Evolutionary conservation across 2,329 filamentous ascomycete genomes (phyloP).

Genomic region (Claviceps arundinis): DNA sequence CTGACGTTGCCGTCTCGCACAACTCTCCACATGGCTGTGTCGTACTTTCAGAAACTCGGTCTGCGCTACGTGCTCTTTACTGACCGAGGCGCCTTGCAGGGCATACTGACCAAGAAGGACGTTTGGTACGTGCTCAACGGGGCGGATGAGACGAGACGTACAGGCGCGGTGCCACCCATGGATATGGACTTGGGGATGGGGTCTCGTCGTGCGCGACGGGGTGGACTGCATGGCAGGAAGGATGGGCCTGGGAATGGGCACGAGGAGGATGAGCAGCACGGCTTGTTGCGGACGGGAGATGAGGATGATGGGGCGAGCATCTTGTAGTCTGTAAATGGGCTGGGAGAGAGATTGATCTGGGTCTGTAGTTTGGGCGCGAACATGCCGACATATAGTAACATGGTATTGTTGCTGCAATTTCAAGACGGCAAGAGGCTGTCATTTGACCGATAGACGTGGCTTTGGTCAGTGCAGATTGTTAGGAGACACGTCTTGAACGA

Average conservation of each 20-base stretch:
- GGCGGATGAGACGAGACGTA: conserved; percentile 46
- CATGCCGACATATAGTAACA: too few relatives aligned
- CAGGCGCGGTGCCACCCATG: conserved; percentile 13
- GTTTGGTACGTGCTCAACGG: conserved; percentile 87
- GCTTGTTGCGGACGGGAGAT: too few relatives aligned
- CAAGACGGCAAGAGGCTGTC: too few relatives aligned
- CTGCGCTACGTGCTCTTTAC: conserved; percentile 81
- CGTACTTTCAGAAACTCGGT: conserved; percentile 90
- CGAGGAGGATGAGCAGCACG: background rate
- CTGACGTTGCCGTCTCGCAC: conserved; percentile 72
- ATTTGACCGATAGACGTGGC: too few relatives aligned
- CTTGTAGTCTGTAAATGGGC: too few relatives aligned
- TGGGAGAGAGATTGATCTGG: too few relatives aligned
- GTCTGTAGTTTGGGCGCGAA: too few relatives aligned
- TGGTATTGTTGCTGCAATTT: too few relatives aligned
- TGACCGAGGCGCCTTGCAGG: conserved; percentile 68
- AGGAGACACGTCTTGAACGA: too few relatives aligned
- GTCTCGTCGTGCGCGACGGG: background rate
- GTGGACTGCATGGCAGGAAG: background rate
- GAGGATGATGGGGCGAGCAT: too few relatives aligned
- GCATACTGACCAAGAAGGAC: conserved; percentile 92
- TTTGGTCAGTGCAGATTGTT: too few relatives aligned
- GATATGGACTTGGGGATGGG: background rate
- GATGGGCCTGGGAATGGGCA: background rate
- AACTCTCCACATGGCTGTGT: conserved; percentile 71